These are phyloP conservation scores for Nevesoporus exiguus DNA, from an alignment of 768 basidiomycete genomes.

Conservation along the genomic window DNA sequence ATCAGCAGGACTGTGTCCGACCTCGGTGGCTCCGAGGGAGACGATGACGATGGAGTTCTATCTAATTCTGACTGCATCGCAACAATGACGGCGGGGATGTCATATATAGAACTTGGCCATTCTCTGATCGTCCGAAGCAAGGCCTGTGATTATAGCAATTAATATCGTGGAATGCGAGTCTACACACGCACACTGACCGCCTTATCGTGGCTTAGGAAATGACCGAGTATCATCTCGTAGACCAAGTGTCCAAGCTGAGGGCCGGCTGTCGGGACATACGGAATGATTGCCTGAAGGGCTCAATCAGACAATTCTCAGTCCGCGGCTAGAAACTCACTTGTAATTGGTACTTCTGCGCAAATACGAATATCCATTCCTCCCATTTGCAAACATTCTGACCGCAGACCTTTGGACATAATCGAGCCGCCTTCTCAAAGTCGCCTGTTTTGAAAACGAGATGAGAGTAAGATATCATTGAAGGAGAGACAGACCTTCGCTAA, in stretches of 20 bases:
- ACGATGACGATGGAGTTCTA: slow-evolving; percentile 49
- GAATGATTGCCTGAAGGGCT: slow-evolving; percentile 69
- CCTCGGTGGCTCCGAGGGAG: slow-evolving; percentile 38
- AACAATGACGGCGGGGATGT: slow-evolving; percentile 82
- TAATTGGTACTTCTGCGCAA: slow-evolving; percentile 76
- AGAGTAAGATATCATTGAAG: neutral
- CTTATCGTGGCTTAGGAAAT: slow-evolving; percentile 78
- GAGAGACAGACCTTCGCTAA: slow-evolving; percentile 62
- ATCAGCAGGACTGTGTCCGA: slow-evolving; percentile 68
- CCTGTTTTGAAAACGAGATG: slow-evolving; percentile 32
- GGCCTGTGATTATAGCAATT: slow-evolving; percentile 42
- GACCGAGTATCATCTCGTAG: slow-evolving; percentile 92
- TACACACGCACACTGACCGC: slow-evolving; percentile 40
- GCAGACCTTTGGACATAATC: slow-evolving; percentile 81
- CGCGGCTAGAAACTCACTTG: slow-evolving; percentile 47
- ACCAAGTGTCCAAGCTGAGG: slow-evolving; percentile 81
- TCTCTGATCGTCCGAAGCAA: slow-evolving; percentile 74
- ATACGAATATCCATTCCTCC: slow-evolving; percentile 94
- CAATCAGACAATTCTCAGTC: neutral
- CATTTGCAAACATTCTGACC: slow-evolving; percentile 76
- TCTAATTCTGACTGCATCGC: slow-evolving; percentile 84
- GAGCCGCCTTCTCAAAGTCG: slow-evolving; percentile 75
- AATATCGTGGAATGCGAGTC: neutral
- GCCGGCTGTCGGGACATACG: slow-evolving; percentile 77
- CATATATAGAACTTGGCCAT: slow-evolving; percentile 93